Conservation (phyloP, 176 grass and related monocot species). For the Panicum miliaceum region DNA sequence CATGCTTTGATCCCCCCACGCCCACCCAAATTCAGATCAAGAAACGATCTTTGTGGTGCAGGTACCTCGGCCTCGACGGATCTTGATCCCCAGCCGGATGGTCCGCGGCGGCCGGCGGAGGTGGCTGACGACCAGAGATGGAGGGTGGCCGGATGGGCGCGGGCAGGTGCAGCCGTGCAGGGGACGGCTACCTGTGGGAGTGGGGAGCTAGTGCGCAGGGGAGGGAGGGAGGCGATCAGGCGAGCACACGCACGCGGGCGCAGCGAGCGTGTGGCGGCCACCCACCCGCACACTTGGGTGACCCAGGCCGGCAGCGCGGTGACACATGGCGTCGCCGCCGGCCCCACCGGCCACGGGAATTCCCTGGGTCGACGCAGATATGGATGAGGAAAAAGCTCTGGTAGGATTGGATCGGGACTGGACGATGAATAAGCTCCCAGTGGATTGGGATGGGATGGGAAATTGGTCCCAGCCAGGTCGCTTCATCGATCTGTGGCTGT, state of each 20-base stretch:
- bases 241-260: conserved; percentile 44
- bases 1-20: neutral
- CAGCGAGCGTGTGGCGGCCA: conserved; percentile 61
- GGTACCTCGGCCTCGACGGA: conserved; percentile 37
- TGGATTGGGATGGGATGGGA: neutral
- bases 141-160: neutral
- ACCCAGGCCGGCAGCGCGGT: conserved; percentile 33
- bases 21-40: conserved; percentile 37
- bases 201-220: neutral
- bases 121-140: neutral
- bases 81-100: neutral
- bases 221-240: conserved; percentile 18
- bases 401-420: neutral
- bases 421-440: neutral
- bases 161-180: neutral
- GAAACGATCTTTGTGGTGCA: conserved; percentile 14
- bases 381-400: neutral
- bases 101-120: neutral
- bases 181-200: neutral
- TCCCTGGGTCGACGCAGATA: neutral
- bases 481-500: neutral
- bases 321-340: conserved; percentile 52
- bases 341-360: conserved; percentile 44
- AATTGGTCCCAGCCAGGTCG: neutral
- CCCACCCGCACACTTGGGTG: conserved; percentile 53